A percentile compares a stretch with the other conserved stretches of the same genome.
Evolutionary conservation across 345 rosid genomes (phyloP).

Genomic region (Carallia brachiata): DNA sequence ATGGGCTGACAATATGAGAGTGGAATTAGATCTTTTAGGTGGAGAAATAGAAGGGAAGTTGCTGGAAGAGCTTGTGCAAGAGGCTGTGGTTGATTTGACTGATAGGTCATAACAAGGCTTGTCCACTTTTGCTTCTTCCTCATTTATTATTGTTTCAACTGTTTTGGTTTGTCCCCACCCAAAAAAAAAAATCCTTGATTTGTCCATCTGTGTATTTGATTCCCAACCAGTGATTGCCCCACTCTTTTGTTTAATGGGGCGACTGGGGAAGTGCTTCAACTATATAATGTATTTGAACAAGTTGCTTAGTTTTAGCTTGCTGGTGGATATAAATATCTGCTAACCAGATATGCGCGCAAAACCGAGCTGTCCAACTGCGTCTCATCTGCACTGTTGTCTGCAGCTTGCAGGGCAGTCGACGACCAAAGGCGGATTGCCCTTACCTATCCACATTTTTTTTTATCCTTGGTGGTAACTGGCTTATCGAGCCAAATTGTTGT

Average conservation of each 20-base stretch:
- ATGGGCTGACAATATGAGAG: conserved; percentile 52
- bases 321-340: conserved; percentile 7
- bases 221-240: conserved; percentile 20
- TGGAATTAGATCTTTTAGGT: conserved; percentile 52
- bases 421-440: no score
- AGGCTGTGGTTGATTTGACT: conserved; percentile 50
- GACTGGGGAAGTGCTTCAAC: conserved; percentile 8
- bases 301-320: conserved; percentile 8
- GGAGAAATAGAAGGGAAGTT: conserved; percentile 57
- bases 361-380: not conserved
- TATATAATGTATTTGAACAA: conserved; percentile 3
- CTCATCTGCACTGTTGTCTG: no score
- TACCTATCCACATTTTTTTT: no score
- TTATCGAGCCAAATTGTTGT: not conserved
- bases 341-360: not conserved
- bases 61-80: conserved; percentile 77
- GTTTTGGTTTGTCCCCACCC: no score
- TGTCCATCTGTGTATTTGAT: conserved; percentile 24
- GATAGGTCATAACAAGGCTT: conserved; percentile 26
- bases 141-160: conserved; percentile 1
- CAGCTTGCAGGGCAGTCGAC: no score
- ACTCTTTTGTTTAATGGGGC: conserved; percentile 19
- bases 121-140: not conserved
- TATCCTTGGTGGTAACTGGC: no score
- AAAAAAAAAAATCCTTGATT: not conserved